Conservation (phyloP, 2,329 filamentous ascomycete genomes). For the Colletotrichum australisinense region DNA sequence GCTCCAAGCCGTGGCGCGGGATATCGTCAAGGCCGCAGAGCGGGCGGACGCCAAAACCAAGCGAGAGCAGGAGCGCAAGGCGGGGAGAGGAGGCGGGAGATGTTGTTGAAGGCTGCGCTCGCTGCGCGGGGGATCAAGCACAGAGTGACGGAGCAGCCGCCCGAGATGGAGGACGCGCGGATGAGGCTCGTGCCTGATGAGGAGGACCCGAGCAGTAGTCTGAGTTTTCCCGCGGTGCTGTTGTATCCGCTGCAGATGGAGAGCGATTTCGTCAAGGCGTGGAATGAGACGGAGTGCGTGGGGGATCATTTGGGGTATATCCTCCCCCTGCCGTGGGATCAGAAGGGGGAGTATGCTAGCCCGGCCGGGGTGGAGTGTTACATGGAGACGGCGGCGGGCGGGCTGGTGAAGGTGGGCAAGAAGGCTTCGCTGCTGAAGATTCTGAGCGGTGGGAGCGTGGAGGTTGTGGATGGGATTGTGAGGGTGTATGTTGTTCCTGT, state of each 20-base stretch:
- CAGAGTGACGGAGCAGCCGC: constrained; percentile 71
- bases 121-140: constrained; percentile 74
- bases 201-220: constrained; percentile 75
- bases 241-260: constrained; percentile 87
- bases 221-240: constrained; percentile 83
- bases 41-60: constrained; percentile 65
- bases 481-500: constrained; percentile 86
- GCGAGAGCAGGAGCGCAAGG: constrained; percentile 66
- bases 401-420: constrained; percentile 90
- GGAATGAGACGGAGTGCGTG: constrained; percentile 81
- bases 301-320: constrained; percentile 86
- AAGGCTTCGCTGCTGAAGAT: constrained; percentile 83
- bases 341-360: constrained; percentile 70
- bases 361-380: constrained; percentile 81
- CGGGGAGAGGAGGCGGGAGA: constrained; percentile 65
- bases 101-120: constrained; percentile 74
- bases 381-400: constrained; percentile 84
- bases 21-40: constrained; percentile 71
- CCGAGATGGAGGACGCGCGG: constrained; percentile 87
- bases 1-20: constrained; percentile 69
- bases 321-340: constrained; percentile 90
- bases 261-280: constrained; percentile 91
- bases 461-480: constrained; percentile 88
- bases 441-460: constrained; percentile 80
- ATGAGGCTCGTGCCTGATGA: constrained; percentile 78